A percentile compares a stretch with the other conserved stretches of the same genome.
phyloP scores from a whole-genome alignment of 192 early-diverging fungal species.

The Entomortierella beljakovae region DNA sequence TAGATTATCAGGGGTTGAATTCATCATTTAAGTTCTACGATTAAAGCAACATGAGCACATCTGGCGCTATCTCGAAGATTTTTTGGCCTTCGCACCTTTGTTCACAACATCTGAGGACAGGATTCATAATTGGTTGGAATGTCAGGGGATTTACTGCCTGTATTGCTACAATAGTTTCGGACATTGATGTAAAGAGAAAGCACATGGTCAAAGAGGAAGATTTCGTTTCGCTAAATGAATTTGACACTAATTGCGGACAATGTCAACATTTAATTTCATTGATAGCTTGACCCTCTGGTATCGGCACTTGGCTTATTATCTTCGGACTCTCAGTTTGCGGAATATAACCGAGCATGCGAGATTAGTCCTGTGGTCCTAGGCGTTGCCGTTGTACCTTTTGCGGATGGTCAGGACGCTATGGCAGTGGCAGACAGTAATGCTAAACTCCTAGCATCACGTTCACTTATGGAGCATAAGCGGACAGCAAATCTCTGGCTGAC shows the following conservation, averaged over 20 bases:
- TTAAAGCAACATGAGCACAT: constrained; percentile 42
- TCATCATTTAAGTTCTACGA: background rate
- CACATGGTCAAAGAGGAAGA: background rate
- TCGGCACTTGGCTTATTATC: constrained; percentile 26
- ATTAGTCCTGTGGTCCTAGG: constrained; percentile 44
- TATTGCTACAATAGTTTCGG: constrained; percentile 61
- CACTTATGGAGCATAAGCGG: constrained; percentile 38
- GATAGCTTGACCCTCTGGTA: constrained; percentile 35
- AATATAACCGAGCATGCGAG: constrained; percentile 31
- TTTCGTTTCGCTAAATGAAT: too few relatives aligned
- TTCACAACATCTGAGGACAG: constrained; percentile 52
- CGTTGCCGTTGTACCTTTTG: constrained; percentile 40
- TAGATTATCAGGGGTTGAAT: constrained; percentile 4
- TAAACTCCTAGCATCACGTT: constrained; percentile 24
- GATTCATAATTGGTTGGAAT: constrained; percentile 68
- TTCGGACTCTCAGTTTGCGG: constrained; percentile 34
- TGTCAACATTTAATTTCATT: background rate
- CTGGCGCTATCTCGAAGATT: constrained; percentile 58
- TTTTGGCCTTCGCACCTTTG: constrained; percentile 68
- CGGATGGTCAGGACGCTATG: constrained; percentile 31
- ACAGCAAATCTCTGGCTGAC: constrained; percentile 58
- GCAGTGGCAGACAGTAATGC: constrained; percentile 43
- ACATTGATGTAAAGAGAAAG: constrained; percentile 57
- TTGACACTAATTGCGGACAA: background rate
- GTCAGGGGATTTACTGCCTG: constrained; percentile 59